Evolutionary conservation across 139 green algal species (phyloP), one percentile per base, ranked within the genome.

Genomic region (Pedinophyceae sp.): DNA sequence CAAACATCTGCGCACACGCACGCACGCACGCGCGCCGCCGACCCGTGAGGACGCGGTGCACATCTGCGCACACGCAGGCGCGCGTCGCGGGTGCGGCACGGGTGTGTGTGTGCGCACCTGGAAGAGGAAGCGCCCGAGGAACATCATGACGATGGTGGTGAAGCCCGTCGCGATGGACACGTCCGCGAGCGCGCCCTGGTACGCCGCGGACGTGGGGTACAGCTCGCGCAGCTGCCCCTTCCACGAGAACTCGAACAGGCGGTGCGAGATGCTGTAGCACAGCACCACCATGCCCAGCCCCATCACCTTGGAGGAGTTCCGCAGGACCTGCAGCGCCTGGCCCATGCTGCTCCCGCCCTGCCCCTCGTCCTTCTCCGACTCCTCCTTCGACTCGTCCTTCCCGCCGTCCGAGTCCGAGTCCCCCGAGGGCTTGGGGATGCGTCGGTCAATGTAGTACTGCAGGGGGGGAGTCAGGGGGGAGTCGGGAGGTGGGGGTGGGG

Each of bases 161-260:
- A 69, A 58, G 47, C 83, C 84, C 2, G 74, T 86, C 25, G 66
- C 77, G 27, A 81, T 88, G 2, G 79, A 75, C 48, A 93, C 81
- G 55, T 88, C 77, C 7, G 81, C 81, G 51, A 94, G 72, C 24
- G 83, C 77, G 1, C 57, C 57, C 64, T 70, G 72, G 60, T 88
- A 88, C 15, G 63, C 70, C 22, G 70, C 60, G 7, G 81, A 60
- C 10, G 68, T 77, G 47, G 83, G 79, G 63, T 79, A 81, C 18
- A 89, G 66, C n/a, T 73, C 52, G 4, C 79, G 71, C 62, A 93
- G 71, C 67, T 84, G 72, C 2, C 76, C 80, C 70, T 93, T 93
- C 83, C 83, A 93, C 1, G 80, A 70, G 62, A 90, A 83, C 65
- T 93, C 79, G 67, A 93, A 88, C 30, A 88, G 63, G 29, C 80